These are phyloP conservation scores for Cubamyces sp. DNA, from an alignment of 768 basidiomycete genomes.

Conservation along the genomic window DNA sequence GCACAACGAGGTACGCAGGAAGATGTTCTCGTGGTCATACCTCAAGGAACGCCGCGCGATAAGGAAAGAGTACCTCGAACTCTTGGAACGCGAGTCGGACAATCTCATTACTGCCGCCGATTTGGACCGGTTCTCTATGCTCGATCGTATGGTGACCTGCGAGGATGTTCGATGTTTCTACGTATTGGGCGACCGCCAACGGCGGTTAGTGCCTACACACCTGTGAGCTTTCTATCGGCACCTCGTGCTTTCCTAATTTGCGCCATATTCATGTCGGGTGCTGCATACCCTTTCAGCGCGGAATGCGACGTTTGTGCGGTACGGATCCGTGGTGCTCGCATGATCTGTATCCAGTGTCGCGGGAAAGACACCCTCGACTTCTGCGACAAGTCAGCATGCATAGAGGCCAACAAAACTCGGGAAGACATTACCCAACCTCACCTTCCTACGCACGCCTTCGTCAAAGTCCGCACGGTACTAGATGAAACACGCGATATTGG, in stretches of 20 bases:
- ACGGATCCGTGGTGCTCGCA: constrained; percentile 20
- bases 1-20: constrained; percentile 28
- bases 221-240: no score
- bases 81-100: constrained; percentile 32
- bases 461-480: constrained; percentile 26
- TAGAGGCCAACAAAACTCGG: constrained; percentile 5
- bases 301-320: constrained; percentile 25
- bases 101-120: background rate
- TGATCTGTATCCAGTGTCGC: constrained; percentile 21
- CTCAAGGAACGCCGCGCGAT: constrained; percentile 36
- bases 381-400: constrained; percentile 27
- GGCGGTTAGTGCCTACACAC: background rate
- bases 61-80: constrained; percentile 35
- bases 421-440: constrained; percentile 15
- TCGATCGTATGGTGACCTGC: constrained; percentile 11
- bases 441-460: constrained; percentile 23
- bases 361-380: constrained; percentile 25
- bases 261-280: no score
- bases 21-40: constrained; percentile 37
- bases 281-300: constrained; percentile 7
- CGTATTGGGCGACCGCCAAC: constrained; percentile 7
- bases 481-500: constrained; percentile 22
- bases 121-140: constrained; percentile 7
- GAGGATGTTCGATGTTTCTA: constrained; percentile 14
- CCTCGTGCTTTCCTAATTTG: no score